Percentiles rank a stretch among this genome's conserved stretches.
Conservation (phyloP, 192 early-diverging fungal genomes). For the Dissophora ornata region DNA sequence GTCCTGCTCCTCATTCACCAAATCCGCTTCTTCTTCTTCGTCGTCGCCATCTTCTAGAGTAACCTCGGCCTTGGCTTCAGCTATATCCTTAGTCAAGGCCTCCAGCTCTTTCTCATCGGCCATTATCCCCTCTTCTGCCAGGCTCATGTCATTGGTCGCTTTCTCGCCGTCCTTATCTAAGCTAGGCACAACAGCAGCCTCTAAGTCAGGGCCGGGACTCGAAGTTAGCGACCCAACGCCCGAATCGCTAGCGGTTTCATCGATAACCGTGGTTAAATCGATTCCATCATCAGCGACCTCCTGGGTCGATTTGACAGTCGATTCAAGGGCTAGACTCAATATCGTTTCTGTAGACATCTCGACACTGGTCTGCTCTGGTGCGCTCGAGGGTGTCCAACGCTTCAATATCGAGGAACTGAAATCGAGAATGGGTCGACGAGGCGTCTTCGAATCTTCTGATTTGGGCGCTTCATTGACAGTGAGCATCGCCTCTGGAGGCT, state of each 20-base stretch:
- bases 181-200: neutral
- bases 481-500: neutral
- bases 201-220: neutral
- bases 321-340: neutral
- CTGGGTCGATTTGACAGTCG: neutral
- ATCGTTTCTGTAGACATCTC: neutral
- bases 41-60: slow-evolving; percentile 26
- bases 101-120: neutral
- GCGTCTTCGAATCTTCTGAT: neutral
- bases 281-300: neutral
- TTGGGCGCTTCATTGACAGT: neutral
- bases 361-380: neutral
- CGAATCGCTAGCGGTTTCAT: neutral
- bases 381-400: neutral
- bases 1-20: slow-evolving; percentile 61
- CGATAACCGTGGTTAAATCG: neutral
- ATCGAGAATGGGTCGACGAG: slow-evolving; percentile 8
- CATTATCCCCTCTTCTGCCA: neutral
- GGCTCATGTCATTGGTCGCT: neutral
- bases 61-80: slow-evolving; percentile 18
- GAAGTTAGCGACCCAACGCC: neutral
- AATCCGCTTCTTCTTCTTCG: slow-evolving; percentile 30
- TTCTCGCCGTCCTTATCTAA: neutral
- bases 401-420: slow-evolving; percentile 31
- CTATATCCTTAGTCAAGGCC: neutral